These are phyloP conservation scores for Xylaria sp. DNA, from an alignment of 2,329 filamentous ascomycete species.

Conservation along the genomic window DNA sequence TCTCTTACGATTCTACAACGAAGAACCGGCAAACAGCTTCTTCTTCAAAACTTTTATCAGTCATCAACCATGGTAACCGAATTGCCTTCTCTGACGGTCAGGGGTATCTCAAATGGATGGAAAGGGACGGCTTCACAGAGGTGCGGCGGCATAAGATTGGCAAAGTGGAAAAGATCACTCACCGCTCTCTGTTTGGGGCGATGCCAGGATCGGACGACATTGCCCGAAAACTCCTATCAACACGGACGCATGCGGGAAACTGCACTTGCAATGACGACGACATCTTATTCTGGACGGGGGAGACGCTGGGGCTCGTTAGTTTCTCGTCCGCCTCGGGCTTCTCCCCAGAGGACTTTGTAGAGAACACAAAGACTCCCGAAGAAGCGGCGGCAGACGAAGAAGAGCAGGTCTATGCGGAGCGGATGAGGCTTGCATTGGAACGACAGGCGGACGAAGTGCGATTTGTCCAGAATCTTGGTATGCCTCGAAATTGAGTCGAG, in stretches of 20 bases:
- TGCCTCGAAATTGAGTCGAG: constrained; percentile 43
- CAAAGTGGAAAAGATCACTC: constrained; percentile 60
- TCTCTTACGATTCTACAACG: constrained; percentile 62
- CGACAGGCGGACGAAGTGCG: constrained; percentile 81
- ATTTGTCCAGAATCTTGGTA: constrained; percentile 74
- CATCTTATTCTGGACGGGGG: constrained; percentile 87
- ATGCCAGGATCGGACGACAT: constrained; percentile 73
- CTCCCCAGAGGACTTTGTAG: constrained; percentile 62
- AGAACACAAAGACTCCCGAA: constrained; percentile 55
- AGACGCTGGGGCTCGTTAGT: constrained; percentile 77
- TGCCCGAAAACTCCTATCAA: constrained; percentile 81
- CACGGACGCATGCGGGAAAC: constrained; percentile 51
- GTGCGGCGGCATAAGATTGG: constrained; percentile 66
- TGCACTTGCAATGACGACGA: constrained; percentile 67
- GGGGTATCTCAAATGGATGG: constrained; percentile 89
- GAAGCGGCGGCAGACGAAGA: constrained; percentile 63
- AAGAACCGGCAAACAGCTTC: constrained; percentile 88
- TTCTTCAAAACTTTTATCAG: constrained; percentile 81
- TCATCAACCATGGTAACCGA: constrained; percentile 81
- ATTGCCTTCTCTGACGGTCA: constrained; percentile 86
- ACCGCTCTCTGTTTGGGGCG: constrained; percentile 61
- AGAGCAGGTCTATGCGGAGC: constrained; percentile 70
- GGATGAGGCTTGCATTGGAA: constrained; percentile 79
- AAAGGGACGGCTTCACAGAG: constrained; percentile 79
- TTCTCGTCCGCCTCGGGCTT: constrained; percentile 67